Base-by-base conservation (phyloP, 768 basidiomycete species). In the Lanmaoa rubissima region DNA sequence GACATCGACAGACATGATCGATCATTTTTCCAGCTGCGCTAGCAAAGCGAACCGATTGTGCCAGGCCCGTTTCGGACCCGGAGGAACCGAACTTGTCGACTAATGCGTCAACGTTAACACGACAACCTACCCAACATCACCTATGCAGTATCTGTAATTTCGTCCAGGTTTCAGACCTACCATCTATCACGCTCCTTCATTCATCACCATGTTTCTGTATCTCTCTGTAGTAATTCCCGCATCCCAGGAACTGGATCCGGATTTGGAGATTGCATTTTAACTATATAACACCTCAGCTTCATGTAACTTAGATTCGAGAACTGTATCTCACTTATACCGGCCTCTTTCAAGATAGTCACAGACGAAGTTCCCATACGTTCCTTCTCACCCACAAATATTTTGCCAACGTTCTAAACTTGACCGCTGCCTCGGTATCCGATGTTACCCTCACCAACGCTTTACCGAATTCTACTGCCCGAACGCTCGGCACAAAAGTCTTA, bases 171-270 rank as follows among this genome's bases (percentile, higher is more conserved):
- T 47, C 8, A 21, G 10, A 51, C 50, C 0, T 31, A 41, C 39
- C 35, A 35, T 24, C 13, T 36, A 59, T 12, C 49, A 52, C 53
- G 12, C 35, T 54, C 54, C 35, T 7, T 54, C 32, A 41, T 39
- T 49, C 39, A 32, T 40, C 40, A 8, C 4, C 11, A 48, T 43
- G 14, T 51, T 43, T 50, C 13, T 21, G 28, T 57, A 49, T 46
- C 40, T 24, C 34, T 50, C 14, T 31, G 8, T 46, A 51, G 16
- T 52, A 48, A 32, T 53, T 49, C 48, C 36, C 13, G 34, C 36
- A 55, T 68, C 66, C 61, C 61, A 53, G 47, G 66, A 66, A 66
- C 53, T 66, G 66, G 58, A 67, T 61, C 47, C 38, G 41, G 39
- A 41, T 51, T 46, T 47, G 16, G 12, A 52, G 8, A 36, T 24